These are phyloP conservation scores for Triangularia verruculosa DNA, from an alignment of 2,329 filamentous ascomycete genomes.

Conservation along the genomic window DNA sequence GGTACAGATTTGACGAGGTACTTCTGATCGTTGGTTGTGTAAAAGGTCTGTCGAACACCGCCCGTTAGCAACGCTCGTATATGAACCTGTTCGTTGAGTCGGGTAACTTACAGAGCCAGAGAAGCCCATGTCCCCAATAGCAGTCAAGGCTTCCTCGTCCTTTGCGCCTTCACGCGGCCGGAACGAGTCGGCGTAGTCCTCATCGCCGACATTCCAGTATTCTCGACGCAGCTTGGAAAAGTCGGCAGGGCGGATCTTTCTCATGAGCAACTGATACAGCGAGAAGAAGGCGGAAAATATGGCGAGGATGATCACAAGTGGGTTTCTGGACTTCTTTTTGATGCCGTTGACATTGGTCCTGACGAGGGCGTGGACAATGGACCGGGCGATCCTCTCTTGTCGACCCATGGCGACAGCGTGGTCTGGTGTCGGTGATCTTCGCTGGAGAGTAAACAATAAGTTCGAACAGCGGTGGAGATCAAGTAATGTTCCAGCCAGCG, in stretches of 20 bases:
- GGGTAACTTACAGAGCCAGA: conserved; percentile 58
- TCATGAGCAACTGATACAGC: conserved; percentile 47
- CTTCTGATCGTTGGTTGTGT: conserved; percentile 61
- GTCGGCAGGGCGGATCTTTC: conserved; percentile 44
- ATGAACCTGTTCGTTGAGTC: too few relatives aligned
- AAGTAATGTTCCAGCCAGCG: background rate
- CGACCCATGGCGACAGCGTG: conserved; percentile 27
- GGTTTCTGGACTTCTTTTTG: conserved; percentile 29
- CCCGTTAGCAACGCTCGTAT: too few relatives aligned
- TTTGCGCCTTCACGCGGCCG: conserved; percentile 43
- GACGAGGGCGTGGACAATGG: conserved; percentile 39
- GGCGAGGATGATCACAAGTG: conserved; percentile 44
- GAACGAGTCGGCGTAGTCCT: conserved; percentile 41
- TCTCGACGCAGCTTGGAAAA: conserved; percentile 51
- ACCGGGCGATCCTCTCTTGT: conserved; percentile 38
- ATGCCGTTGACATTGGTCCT: conserved; percentile 27
- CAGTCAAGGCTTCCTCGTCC: conserved; percentile 41
- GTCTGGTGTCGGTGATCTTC: background rate
- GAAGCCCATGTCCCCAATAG: conserved; percentile 68
- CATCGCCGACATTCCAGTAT: conserved; percentile 35
- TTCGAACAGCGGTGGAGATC: background rate
- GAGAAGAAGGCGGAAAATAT: conserved; percentile 49
- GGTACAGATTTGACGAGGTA: conserved; percentile 72
- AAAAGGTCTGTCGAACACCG: conserved; percentile 65
- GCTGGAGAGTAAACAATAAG: background rate